phyloP scores from a whole-genome alignment of 1,284 basidiomycete genomes.

The Trichosporon ovoides region DNA sequence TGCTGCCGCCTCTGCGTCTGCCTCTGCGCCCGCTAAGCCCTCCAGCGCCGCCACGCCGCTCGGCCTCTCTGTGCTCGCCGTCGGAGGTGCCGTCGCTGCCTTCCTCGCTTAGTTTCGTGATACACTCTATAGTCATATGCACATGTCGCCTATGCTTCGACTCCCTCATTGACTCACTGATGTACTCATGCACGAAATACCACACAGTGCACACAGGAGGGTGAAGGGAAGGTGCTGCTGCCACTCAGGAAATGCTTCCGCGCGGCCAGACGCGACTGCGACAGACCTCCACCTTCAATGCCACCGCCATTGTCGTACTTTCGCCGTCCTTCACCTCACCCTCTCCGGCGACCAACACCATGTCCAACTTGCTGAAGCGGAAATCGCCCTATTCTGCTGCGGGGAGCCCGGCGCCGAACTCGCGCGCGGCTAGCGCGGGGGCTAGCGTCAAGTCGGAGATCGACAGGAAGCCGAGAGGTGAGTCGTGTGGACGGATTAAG shows the following conservation, averaged over 20 bases:
- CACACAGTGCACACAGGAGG: no score
- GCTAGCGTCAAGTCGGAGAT: constrained; percentile 11
- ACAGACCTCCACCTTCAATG: no score
- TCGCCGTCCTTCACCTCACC: background rate
- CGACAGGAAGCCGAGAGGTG: constrained; percentile 20
- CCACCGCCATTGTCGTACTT: no score
- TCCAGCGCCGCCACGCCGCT: background rate
- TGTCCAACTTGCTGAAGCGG: constrained; percentile 16
- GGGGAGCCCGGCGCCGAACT: constrained; percentile 13
- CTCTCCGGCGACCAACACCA: background rate
- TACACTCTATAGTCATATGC: background rate
- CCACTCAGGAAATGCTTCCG: no score
- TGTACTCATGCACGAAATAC: no score
- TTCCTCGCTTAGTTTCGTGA: background rate
- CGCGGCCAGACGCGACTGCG: no score
- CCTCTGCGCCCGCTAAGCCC: background rate
- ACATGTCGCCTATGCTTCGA: background rate
- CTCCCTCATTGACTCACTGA: no score
- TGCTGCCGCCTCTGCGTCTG: background rate
- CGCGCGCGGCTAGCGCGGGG: constrained; percentile 11
- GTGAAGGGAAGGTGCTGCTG: no score
- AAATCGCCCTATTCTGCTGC: constrained; percentile 21
- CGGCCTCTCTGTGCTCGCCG: background rate
- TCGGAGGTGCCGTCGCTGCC: background rate
- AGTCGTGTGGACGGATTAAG: background rate